Evolutionary conservation across 2,329 filamentous ascomycete species (phyloP).

Genomic region (Aureobasidium sp.): DNA sequence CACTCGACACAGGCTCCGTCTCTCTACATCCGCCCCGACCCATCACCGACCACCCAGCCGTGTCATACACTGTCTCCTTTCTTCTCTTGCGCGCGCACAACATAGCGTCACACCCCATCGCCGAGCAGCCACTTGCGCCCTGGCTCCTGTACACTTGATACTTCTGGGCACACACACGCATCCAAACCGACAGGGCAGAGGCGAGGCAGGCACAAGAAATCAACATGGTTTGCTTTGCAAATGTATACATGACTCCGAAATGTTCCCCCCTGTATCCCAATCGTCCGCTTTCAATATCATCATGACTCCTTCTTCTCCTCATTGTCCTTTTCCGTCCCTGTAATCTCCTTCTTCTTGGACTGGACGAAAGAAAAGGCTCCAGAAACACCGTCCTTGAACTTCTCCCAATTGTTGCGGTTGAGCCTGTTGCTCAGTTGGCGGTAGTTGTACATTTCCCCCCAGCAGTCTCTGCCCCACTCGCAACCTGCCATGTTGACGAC

Average conservation of each 20-base stretch:
- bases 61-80: not conserved
- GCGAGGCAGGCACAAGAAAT: constrained; percentile 9
- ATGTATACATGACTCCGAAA: constrained; percentile 13
- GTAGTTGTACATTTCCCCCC: constrained; percentile 96
- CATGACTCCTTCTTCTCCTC: not conserved
- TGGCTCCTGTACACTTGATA: not conserved
- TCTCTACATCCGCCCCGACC: not conserved
- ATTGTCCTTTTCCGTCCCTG: constrained; percentile 1
- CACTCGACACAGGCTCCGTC: not conserved
- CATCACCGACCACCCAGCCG: not conserved
- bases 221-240: constrained; percentile 10
- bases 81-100: not conserved
- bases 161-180: not conserved
- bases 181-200: not conserved
- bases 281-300: constrained; percentile 6
- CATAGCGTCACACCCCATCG: not conserved
- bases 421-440: constrained; percentile 83
- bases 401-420: constrained; percentile 76
- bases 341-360: constrained; percentile 16
- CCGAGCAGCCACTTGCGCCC: not conserved
- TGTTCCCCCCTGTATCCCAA: constrained; percentile 3
- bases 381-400: constrained; percentile 40
- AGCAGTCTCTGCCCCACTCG: constrained; percentile 93
- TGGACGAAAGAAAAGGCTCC: constrained; percentile 26
- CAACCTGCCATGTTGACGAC: constrained; percentile 98